Percentiles rank a stretch among this genome's conserved stretches.
phyloP scores from a whole-genome alignment of 169 alveolate genomes.

The Plasmodium sp. region DNA sequence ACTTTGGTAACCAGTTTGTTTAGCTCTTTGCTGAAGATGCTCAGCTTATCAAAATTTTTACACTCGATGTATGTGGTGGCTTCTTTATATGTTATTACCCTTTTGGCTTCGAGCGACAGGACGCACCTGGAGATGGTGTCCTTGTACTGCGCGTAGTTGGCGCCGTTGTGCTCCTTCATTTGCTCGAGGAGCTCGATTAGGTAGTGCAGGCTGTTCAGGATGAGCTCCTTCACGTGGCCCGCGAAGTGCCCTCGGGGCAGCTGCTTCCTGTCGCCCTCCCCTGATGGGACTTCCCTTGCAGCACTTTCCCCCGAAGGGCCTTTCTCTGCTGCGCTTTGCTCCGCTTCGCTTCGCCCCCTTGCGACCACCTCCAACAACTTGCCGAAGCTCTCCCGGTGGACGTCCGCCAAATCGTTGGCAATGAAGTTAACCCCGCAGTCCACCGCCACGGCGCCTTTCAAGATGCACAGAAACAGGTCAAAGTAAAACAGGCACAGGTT shows the following conservation, averaged over 20 bases:
- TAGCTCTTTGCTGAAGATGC: constrained; percentile 35
- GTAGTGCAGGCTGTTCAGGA: constrained; percentile 39
- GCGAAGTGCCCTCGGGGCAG: not conserved
- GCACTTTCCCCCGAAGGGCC: too few relatives aligned
- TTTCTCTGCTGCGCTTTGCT: too few relatives aligned
- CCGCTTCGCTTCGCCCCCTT: not conserved
- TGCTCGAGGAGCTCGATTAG: constrained; percentile 11
- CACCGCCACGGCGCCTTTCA: constrained; percentile 11
- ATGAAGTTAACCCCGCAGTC: constrained; percentile 24
- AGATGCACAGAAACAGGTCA: constrained; percentile 25
- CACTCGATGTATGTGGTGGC: constrained; percentile 55
- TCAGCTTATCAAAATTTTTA: constrained; percentile 33
- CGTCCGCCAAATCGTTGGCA: not conserved
- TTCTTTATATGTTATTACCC: constrained; percentile 25
- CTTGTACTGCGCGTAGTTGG: constrained; percentile 9
- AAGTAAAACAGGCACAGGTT: constrained; percentile 37
- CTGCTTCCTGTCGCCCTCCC: not conserved
- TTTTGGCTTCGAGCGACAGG: not conserved
- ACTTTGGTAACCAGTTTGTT: constrained; percentile 41
- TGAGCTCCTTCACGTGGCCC: constrained; percentile 15
- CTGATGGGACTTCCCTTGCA: not conserved
- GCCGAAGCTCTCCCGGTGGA: not conserved
- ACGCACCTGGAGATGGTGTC: constrained; percentile 7
- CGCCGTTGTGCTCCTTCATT: not conserved
- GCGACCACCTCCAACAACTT: not conserved